Evolutionary conservation across 176 grass and related monocot genomes (phyloP).

Genomic region (Guadua angustifolia): DNA sequence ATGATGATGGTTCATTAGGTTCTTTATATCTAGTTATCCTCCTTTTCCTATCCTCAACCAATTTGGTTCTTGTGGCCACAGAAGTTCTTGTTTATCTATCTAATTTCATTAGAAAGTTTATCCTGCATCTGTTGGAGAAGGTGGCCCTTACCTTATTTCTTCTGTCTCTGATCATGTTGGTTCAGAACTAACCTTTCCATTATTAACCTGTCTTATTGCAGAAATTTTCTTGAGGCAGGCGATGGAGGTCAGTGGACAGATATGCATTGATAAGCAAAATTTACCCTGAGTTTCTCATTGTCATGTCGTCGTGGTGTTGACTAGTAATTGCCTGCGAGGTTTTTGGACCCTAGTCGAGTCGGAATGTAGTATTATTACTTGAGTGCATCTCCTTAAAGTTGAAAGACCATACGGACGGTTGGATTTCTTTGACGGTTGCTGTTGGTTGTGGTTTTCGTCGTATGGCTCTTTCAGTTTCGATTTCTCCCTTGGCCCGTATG

Average conservation of each 20-base stretch:
- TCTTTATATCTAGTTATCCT: neutral
- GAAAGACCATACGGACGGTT: neutral
- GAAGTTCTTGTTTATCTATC: neutral
- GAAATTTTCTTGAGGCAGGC: slow-evolving; percentile 19
- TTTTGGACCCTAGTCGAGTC: slow-evolving; percentile 34
- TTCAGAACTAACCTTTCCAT: neutral
- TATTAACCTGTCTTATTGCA: neutral
- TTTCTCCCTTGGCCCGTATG: neutral
- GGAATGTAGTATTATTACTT: neutral
- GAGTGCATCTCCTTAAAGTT: slow-evolving; percentile 2
- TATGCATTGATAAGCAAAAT: neutral
- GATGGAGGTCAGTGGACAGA: neutral
- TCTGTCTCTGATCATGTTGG: neutral
- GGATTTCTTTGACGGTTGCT: neutral
- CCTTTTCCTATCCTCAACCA: neutral
- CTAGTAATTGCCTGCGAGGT: slow-evolving; percentile 13
- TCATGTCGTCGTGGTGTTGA: neutral
- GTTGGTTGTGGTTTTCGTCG: neutral
- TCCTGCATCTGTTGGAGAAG: neutral
- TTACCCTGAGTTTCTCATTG: neutral
- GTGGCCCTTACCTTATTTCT: neutral
- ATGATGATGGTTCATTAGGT: neutral
- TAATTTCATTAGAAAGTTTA: neutral
- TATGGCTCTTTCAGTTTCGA: neutral
- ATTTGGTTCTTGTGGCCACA: neutral